phyloP scores from a whole-genome alignment of 257 asterid genomes.

The Penstemon eatonii region DNA sequence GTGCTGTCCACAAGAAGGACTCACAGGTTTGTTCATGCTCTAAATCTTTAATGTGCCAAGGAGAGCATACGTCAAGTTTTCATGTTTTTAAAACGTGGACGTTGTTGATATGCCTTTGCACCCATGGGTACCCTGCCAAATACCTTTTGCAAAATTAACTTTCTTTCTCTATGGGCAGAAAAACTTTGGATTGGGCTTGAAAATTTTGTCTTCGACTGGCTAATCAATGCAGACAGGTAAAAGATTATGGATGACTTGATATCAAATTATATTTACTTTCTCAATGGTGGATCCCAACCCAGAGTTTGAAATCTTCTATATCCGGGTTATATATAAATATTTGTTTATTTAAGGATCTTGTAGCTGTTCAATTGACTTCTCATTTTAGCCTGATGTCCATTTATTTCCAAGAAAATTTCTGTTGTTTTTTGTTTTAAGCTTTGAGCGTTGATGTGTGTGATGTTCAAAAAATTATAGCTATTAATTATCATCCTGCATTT shows the following conservation, averaged over 20 bases:
- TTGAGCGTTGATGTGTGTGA: not conserved
- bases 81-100: slow-evolving; percentile 9
- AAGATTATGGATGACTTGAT: slow-evolving; percentile 23
- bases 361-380: not conserved
- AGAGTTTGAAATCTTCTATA: not conserved
- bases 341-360: not conserved
- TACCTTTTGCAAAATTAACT: slow-evolving; percentile 26
- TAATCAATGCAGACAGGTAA: slow-evolving; percentile 98
- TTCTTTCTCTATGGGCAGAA: slow-evolving; percentile 55
- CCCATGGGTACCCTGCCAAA: slow-evolving; percentile 11
- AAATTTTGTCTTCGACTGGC: slow-evolving; percentile 98
- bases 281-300: not conserved
- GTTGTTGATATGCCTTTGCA: slow-evolving; percentile 16
- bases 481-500: not conserved
- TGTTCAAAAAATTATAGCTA: not conserved
- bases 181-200: slow-evolving; percentile 98
- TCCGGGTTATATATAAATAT: not conserved
- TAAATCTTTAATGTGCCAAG: slow-evolving; percentile 26
- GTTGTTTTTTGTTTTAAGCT: not conserved
- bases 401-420: not conserved
- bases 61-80: slow-evolving; percentile 11
- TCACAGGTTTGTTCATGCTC: slow-evolving; percentile 67
- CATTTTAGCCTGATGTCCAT: not conserved
- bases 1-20: slow-evolving; percentile 99
- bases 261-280: not conserved